Conservation (phyloP, 768 basidiomycete genomes). For the Suillus brevipes region DNA sequence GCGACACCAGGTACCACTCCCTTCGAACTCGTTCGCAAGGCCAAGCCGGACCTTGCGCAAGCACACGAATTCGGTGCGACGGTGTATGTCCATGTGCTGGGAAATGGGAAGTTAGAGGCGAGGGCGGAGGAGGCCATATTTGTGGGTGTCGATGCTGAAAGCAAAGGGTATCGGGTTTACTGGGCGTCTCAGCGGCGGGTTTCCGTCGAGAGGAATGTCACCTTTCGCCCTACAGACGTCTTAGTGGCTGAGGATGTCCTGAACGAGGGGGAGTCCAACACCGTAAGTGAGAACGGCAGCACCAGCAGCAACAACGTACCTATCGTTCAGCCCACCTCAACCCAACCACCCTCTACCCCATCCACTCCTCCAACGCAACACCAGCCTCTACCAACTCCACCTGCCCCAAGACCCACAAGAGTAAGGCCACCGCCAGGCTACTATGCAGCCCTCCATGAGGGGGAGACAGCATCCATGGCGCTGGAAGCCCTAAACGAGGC, state of each 20-base stretch:
- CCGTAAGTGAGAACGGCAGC: no score
- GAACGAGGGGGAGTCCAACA: slow-evolving; percentile 15
- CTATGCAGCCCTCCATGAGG: neutral
- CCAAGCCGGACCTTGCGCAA: rapidly evolving
- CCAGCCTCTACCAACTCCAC: no score
- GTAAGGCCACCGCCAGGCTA: no score
- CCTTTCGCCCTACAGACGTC: neutral
- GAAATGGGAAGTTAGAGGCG: slow-evolving; percentile 26
- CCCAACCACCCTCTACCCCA: no score
- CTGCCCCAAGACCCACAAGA: no score
- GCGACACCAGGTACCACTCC: slow-evolving; percentile 24
- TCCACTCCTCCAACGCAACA: no score
- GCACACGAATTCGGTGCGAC: neutral
- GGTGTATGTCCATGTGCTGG: slow-evolving; percentile 21
- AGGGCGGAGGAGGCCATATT: slow-evolving; percentile 28
- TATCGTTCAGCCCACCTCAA: neutral
- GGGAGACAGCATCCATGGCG: neutral
- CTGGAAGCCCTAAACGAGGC: neutral
- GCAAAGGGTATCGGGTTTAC: slow-evolving; percentile 36
- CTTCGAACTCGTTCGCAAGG: slow-evolving; percentile 14
- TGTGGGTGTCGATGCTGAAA: slow-evolving; percentile 37
- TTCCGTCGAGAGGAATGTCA: slow-evolving; percentile 34
- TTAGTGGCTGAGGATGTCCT: neutral
- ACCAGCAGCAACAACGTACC: no score
- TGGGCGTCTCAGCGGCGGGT: slow-evolving; percentile 18